Base-by-base conservation (phyloP, 305 asterid species). In the Rubia occidens region DNA sequence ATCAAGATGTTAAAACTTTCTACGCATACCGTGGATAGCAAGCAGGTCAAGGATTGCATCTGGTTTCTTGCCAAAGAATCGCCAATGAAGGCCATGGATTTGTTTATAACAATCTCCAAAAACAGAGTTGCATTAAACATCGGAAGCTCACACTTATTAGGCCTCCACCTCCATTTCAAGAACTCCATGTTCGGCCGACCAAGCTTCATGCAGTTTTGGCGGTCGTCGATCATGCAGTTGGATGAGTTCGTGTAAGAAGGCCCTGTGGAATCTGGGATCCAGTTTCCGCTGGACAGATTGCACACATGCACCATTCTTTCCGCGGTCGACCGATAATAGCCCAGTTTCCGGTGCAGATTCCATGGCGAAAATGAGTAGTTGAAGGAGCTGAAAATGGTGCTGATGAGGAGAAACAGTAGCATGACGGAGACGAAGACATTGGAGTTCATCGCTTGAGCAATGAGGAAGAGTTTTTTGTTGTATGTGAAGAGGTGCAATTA, bases 191-290 rank as follows among this genome's bases (percentile, higher is more conserved):
- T 90, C 29, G 95, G 90, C 51, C 95, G 78, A 6, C 94, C 97
- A 60, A 85, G 81, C 61, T 86, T 87, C 87, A 86, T 84, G 84
- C 97, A 91, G 78, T 91, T 85, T 15, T 89, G 96, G 63, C 85
- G 90, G 64, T 91, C 95, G 13, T 89, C 95, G 73, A 91, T 91
- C 10, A 81, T 86, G 84, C 85, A 76, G 26, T 90, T 86, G 8
- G 90, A 87, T 45, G 37, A 58, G 73, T 91, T 89, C 4, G 89
- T 87, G 86, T 91, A 89, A 58, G 83, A 85, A 11, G 96, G 95
- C 11, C 78, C 90, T 1, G 79, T 78, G 45, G 79, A 87, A 70
- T 79, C 63, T 24, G 86, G 90, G n/a, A 87, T 66, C 95, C 94
- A 91, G 42, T 87, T 87, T 11, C 98, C 98, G 8, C 79, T 43